Evolutionary conservation across 768 basidiomycete genomes (phyloP), one percentile per base, ranked within the genome.

Genomic region (Rhizopogon salebrosus): DNA sequence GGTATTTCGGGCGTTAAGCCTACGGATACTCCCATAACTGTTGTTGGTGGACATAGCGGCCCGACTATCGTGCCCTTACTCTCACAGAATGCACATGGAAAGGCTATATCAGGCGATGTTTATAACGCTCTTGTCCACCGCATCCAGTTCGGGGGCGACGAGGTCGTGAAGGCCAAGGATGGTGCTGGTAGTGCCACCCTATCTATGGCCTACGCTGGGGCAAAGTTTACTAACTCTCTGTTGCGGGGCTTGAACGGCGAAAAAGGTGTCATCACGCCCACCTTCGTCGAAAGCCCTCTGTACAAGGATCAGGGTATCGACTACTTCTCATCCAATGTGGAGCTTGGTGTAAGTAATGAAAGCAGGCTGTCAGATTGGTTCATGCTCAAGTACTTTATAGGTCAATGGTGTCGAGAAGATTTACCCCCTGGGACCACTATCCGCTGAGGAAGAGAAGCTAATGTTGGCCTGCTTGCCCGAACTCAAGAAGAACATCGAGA

Each of bases 161-260:
- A 98, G 74, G 95, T 98, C 57, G 95, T 98, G 66, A 87, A 97
- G 79, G 95, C 95, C 48, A 98, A 98, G 80, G 94, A 95, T 59
- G 86, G 87, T 59, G 83, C 85, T 37, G 87, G 86, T 49, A 81
- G 79, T 38, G 86, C 86, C 34, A 89, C 86, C 24, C 80, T 89
- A 53, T 85, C 84, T 50, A 89, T 89, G 87, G 84, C 85, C 11
- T 86, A 83, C 65, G 85, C 87, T 51, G 86, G 83, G 61, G 84
- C 86, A 65, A 82, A 82, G 70, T 89, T 87, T 68, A 73, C 87
- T 50, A 74, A 82, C 57, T 60, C 69, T 14, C 70, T 88, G 58
- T 69, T 88, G 57, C 78, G 83, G 36, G 85, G 82, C 45, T 65
- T 86, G 66, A 74, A 72, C 55, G 85, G 85, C 63, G 84, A 87